phyloP scores from a whole-genome alignment of 2,329 filamentous ascomycete genomes.

The Akanthomyces uredinophilus region DNA sequence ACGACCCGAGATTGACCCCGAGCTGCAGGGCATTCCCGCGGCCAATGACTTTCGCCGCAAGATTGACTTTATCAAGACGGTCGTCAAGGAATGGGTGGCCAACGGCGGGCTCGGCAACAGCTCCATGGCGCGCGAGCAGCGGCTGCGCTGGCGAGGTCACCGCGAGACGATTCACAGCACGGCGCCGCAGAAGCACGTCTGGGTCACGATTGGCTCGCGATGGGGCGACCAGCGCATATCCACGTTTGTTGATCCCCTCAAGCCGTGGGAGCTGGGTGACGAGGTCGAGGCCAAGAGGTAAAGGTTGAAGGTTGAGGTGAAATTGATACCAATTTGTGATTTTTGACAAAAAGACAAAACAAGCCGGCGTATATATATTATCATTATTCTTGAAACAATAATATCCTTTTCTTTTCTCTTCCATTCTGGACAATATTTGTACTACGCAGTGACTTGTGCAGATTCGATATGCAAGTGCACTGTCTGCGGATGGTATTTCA shows the following conservation, averaged over 20 bases:
- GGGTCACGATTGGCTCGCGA: conserved; percentile 62
- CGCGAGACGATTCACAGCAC: conserved; percentile 50
- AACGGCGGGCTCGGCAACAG: conserved; percentile 67
- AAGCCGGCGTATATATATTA: conserved; percentile 10
- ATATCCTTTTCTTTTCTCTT: conserved; percentile 19
- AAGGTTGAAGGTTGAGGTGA: background rate
- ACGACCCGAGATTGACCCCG: conserved; percentile 55
- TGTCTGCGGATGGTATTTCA: too few species aligned
- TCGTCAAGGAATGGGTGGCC: conserved; percentile 65
- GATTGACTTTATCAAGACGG: conserved; percentile 64
- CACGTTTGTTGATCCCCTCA: conserved; percentile 50
- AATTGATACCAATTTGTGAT: conserved; percentile 8
- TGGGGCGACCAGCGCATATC: conserved; percentile 53
- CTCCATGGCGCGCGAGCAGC: conserved; percentile 48
- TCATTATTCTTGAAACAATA: background rate
- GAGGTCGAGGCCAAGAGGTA: conserved; percentile 42
- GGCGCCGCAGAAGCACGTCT: conserved; percentile 57
- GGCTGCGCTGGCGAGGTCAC: conserved; percentile 54
- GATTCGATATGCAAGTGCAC: too few species aligned
- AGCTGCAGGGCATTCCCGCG: conserved; percentile 59
- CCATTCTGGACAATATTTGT: conserved; percentile 11
- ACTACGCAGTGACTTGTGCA: background rate
- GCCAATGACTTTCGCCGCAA: conserved; percentile 71
- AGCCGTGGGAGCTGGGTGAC: conserved; percentile 48
- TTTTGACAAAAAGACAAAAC: background rate